Base-by-base conservation (phyloP, 495 filamentous ascomycete species). In the Aspergillus leporis region DNA sequence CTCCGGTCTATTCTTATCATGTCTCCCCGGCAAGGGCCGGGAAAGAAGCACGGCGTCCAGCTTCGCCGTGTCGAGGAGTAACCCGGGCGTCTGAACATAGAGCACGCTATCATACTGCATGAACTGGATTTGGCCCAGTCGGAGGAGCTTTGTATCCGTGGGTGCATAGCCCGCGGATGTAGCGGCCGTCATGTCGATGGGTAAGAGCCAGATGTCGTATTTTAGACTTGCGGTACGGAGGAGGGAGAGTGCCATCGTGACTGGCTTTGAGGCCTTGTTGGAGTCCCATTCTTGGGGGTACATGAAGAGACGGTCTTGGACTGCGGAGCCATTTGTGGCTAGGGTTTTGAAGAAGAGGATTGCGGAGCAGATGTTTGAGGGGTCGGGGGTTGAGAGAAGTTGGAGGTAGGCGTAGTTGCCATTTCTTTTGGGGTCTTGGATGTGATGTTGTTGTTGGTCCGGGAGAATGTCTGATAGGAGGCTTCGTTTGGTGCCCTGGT, bases 261-360 rank as follows among this genome's bases (percentile, higher is more conserved):
- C 66, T 0, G 68, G 55, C 22, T 66, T 61, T 0, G 73, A 62
- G 9, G 74, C 59, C 16, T 62, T 56, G 22, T 58, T 61, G 6
- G 64, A 38, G 48, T 80, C 77, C 77, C 77, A 80, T 64, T 77
- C 71, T 51, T 70, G 64, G 21, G 77, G 77, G 61, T 80, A 80
- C 75, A 80, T 77, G 51, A 80, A 80, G 28, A 80, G 67, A n/a
- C 77, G 77, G 49, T 80, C 77, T 48, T 77, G 73, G 40, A 78
- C 60, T 23, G 57, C 67, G 13, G 73, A 74, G 53, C 62, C 64
- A 19, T 75, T 75, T 10, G 66, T 70, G 3, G 70, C 58, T 36
- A 80, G 69, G 41, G 69, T 68, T 61, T 76, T 77, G 62, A 77
- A 80, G 64, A 80, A 75, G 18, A 74, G 69, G 43, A 80, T 70